Base-by-base conservation (phyloP, 768 basidiomycete genomes). In the Antrodiella citrinella region DNA sequence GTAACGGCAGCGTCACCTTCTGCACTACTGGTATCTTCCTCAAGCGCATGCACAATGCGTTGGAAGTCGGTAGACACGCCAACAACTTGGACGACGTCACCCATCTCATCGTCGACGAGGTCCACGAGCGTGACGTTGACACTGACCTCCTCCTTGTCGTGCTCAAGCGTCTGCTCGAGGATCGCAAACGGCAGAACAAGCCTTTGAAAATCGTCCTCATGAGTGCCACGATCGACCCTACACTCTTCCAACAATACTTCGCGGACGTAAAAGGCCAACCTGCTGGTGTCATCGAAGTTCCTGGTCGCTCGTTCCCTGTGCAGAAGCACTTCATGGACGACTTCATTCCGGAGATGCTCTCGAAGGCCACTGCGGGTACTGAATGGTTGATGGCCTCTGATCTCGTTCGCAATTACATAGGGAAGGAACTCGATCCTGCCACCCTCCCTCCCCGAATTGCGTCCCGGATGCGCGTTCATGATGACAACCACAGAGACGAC, bases 181-280 rank as follows among this genome's bases (percentile, higher is more conserved):
- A 91, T 51, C 80, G 92, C 57, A 84, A 78, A 62, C 71, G 77
- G 4, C 76, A 77, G 54, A 75, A 78, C 10, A 78, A 82, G 44
- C 82, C 87, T 2, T 68, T 97, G 65, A 93, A 92, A 65, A 73
- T 97, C 55, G 68, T 96, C 40, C 77, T 98, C 50, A 96, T 97
- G 93, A 94, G 90, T 60, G 94, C 94, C 7, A 97, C 94, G 41
- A 91, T 97, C 62, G 90, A 96, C 59, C 87, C 93, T 7, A 78
- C 78, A 0, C 74, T 95, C 21, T 98, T 96, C 77, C 84, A 88
- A 61, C 69, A 76, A 10, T 98, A 97, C 69, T 98, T 98, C 72
- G 69, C 72, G 5, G 79, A 86, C 59, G 70, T 76, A 15, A 53
- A 66, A 0, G 82, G 81, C 19, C 61, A 69, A 12, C 81, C 78